A percentile compares a stretch with the other conserved stretches of the same genome.
Conservation (phyloP, 164 flowering plant species). For the Saururus chinensis region DNA sequence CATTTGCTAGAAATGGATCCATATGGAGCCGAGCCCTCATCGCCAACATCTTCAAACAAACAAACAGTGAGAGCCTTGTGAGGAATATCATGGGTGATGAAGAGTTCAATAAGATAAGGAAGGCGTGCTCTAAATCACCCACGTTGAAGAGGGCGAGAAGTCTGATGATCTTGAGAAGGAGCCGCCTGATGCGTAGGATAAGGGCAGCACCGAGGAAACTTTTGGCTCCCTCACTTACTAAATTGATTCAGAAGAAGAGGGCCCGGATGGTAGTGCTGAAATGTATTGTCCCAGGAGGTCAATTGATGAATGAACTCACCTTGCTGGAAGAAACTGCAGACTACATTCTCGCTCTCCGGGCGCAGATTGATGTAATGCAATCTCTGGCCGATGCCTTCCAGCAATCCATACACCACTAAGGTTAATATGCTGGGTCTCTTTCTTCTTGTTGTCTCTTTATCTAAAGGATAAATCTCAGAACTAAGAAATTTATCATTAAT, state of each 20-base stretch:
- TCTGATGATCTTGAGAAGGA: constrained; percentile 40
- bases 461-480: constrained; percentile 2
- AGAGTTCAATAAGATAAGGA: constrained; percentile 3
- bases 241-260: constrained; percentile 41
- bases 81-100: constrained; percentile 22
- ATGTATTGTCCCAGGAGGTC: constrained; percentile 63
- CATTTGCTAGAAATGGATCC: constrained; percentile 42
- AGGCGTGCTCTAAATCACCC: neutral
- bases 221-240: constrained; percentile 25
- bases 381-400: constrained; percentile 28
- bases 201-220: neutral
- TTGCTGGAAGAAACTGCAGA: constrained; percentile 66
- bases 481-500: neutral
- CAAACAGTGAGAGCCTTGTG: constrained; percentile 15
- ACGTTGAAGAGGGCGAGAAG: constrained; percentile 17
- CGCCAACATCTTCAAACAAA: constrained; percentile 20
- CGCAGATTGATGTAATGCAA: constrained; percentile 75
- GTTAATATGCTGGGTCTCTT: neutral
- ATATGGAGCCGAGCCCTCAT: constrained; percentile 72
- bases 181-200: constrained; percentile 9
- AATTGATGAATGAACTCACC: constrained; percentile 37
- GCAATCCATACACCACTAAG: constrained; percentile 16
- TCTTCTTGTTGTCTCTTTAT: neutral
- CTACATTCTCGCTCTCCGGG: constrained; percentile 49
- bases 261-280: constrained; percentile 35